These are phyloP conservation scores for Kodamaea hsintzibuensis DNA, from an alignment of 805 yeast species.

Conservation along the genomic window DNA sequence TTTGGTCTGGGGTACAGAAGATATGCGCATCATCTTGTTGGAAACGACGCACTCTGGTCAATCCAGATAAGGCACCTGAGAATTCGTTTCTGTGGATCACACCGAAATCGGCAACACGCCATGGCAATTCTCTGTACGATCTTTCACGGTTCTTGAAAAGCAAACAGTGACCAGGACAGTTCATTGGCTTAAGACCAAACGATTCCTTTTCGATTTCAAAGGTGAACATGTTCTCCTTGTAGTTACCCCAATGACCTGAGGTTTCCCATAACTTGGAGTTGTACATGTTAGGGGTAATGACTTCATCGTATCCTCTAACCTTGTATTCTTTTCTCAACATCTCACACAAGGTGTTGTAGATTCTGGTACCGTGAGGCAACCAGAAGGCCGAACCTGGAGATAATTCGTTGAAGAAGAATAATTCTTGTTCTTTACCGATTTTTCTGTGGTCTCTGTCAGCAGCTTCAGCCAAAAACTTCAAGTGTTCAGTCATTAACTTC, in stretches of 20 bases:
- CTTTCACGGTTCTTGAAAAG: conserved; percentile 91
- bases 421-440: conserved; percentile 94
- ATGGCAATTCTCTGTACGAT: conserved; percentile 94
- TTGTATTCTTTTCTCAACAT: conserved; percentile 82
- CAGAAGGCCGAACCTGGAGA: conserved; percentile 98
- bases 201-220: conserved; percentile 96
- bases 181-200: conserved; percentile 93
- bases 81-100: conserved; percentile 96
- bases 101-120: conserved; percentile 99
- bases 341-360: conserved; percentile 83
- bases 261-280: conserved; percentile 97
- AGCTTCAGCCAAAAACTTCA: conserved; percentile 94
- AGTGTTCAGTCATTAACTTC: conserved; percentile 90
- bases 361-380: conserved; percentile 99
- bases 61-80: conserved; percentile 85
- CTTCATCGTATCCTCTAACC: conserved; percentile 96
- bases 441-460: conserved; percentile 94
- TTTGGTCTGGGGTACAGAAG: conserved; percentile 91
- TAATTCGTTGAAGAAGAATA: conserved; percentile 92
- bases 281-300: conserved; percentile 98
- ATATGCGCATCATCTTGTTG: conserved; percentile 99
- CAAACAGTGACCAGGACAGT: conserved; percentile 91
- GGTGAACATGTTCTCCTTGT: conserved; percentile 95
- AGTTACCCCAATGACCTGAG: conserved; percentile 98
- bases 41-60: conserved; percentile 97